Evolutionary conservation across 805 yeast genomes (phyloP).

Genomic region (Lachancea meyersii): DNA sequence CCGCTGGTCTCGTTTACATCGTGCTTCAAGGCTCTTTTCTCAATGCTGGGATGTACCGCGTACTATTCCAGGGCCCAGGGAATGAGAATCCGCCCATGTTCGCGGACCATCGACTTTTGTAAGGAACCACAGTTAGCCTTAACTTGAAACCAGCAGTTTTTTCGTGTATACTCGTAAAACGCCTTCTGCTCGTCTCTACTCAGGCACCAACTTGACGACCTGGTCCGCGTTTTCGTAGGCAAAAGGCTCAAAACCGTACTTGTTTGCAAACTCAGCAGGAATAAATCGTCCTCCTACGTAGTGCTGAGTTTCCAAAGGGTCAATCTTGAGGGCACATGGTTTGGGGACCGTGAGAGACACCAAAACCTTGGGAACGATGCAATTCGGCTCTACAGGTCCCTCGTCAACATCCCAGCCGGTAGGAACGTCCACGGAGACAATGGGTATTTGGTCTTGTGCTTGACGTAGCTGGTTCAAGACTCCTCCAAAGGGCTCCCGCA

Average conservation of each 20-base stretch:
- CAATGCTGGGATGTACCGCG: too few species aligned
- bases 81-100: too few species aligned
- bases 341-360: constrained; percentile 92
- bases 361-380: constrained; percentile 56
- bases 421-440: constrained; percentile 84
- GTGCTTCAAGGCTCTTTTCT: too few species aligned
- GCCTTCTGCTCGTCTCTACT: neutral
- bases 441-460: constrained; percentile 40
- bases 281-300: constrained; percentile 91
- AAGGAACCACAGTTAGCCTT: too few species aligned
- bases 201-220: constrained; percentile 33
- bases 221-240: constrained; percentile 54
- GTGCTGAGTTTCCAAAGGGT: constrained; percentile 43
- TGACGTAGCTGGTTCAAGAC: constrained; percentile 39
- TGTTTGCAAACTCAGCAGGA: constrained; percentile 54
- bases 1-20: too few species aligned
- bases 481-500: constrained; percentile 66
- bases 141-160: too few species aligned
- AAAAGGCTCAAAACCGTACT: constrained; percentile 66
- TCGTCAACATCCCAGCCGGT: constrained; percentile 95
- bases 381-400: constrained; percentile 53
- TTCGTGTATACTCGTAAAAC: neutral
- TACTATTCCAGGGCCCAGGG: too few species aligned
- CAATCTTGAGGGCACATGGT: constrained; percentile 61
- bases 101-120: too few species aligned